phyloP scores from a whole-genome alignment of 129 eudicot genomes.

The Escallonia rubra region DNA sequence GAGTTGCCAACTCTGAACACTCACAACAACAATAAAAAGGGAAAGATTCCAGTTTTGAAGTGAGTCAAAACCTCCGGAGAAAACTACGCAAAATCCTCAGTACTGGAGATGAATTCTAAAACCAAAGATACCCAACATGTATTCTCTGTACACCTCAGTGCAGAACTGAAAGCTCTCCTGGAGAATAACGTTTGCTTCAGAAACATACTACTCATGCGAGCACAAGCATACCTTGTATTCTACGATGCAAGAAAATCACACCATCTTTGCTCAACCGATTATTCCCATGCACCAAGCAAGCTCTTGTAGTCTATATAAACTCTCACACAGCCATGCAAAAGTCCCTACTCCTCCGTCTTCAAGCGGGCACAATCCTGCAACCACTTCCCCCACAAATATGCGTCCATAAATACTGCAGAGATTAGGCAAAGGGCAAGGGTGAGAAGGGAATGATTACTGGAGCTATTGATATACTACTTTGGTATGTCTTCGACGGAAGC shows the following conservation, averaged over 20 bases:
- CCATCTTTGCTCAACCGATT: neutral
- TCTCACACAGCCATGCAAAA: constrained; percentile 2
- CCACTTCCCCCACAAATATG: neutral
- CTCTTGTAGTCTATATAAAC: constrained; percentile 8
- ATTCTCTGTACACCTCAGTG: neutral
- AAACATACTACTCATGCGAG: neutral
- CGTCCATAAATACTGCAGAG: neutral
- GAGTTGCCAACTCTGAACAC: neutral
- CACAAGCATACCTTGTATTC: neutral
- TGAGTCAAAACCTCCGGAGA: neutral
- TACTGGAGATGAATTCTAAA: neutral
- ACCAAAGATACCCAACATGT: neutral
- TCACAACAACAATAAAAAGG: neutral
- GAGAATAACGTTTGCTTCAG: neutral
- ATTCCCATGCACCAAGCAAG: constrained; percentile 1
- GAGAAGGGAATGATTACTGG: neutral
- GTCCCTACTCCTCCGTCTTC: neutral
- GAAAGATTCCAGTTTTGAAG: neutral
- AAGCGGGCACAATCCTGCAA: too few relatives aligned
- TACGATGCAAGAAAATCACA: neutral
- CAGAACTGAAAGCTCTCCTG: neutral
- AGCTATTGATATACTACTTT: neutral
- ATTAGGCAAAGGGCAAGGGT: neutral
- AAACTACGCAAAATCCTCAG: neutral
- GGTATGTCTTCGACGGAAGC: constrained; percentile 9